Base-by-base conservation (phyloP, 1,284 basidiomycete species). In the Trichosporon sp. region DNA sequence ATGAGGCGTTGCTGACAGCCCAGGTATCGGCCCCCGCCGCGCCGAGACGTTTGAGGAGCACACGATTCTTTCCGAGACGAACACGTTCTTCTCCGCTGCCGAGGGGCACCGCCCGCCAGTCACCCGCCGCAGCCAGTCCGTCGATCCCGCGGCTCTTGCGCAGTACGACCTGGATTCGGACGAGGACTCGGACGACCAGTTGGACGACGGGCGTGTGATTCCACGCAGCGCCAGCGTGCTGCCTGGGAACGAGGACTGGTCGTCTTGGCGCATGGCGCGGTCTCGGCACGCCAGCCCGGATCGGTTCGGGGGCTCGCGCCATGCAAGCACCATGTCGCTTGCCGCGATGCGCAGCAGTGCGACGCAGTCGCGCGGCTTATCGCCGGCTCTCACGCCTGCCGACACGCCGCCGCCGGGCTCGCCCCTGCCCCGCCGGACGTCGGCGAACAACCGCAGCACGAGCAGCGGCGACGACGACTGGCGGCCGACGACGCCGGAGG, bases 1-100 rank as follows among this genome's bases (percentile, higher is more conserved):
- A 32, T 25, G 42, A 21, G 9, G 62, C 25, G 31, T 4, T 29
- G 29, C 53, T 63, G 35, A 68, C 60, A 34, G 21, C 47, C 12
- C 75, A 90, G 93, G 92, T 42, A 87, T 92, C 71, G 94, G 93
- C 67, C 88, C 91, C 32, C 87, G 91, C 42, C 87, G 91, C 21
- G 85, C 91, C 65, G 93, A 97, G 68, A 86, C 93, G 18, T 87
- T 86, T 9, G 96, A 98, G 79, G 90, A 93, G 72, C 89, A 92
- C 77, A 86, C 86, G 65, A 86, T 96, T 44, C 90, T 93, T 75
- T 89, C 89, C 32, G 87, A 91, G 23, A 88, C 88, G 1, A 88
- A 89, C 47, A 87, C 89, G 5, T 90, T 92, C 81, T 98, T 95
- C 80, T 87, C 87, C 66, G 91, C 87, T 0, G 70, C 72, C 11